Percentiles rank a stretch among this genome's conserved stretches.
Conservation (phyloP, 179 eudicot genomes). For the Silene coronaria region DNA sequence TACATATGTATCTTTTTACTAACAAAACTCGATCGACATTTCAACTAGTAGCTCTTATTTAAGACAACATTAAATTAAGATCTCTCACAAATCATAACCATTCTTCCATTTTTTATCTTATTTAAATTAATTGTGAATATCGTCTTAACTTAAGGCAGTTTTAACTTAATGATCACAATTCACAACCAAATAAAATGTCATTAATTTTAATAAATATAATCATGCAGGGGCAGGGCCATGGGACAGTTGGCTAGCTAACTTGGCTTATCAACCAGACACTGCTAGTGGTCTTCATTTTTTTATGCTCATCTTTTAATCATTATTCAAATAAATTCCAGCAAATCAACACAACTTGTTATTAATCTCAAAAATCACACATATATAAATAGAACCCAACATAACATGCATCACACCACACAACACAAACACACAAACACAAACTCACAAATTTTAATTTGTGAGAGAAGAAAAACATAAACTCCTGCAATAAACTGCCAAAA, state of each 20-base stretch:
- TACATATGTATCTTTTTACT: no score
- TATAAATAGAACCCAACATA: slow-evolving; percentile 4
- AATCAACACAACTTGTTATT: slow-evolving; percentile 15
- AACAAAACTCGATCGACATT: no score
- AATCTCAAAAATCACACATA: neutral
- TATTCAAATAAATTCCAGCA: neutral
- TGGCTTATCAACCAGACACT: neutral
- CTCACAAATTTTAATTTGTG: neutral
- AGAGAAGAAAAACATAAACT: slow-evolving; percentile 4
- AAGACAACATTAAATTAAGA: no score
- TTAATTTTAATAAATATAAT: neutral
- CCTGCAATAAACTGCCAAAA: neutral
- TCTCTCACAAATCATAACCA: no score
- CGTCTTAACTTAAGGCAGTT: no score
- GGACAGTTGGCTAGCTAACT: slow-evolving; percentile 10
- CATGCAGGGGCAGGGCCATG: neutral
- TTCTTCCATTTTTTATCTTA: no score
- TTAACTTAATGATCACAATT: no score
- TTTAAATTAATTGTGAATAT: no score
- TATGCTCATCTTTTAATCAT: slow-evolving; percentile 1
- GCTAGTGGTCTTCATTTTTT: slow-evolving; percentile 7
- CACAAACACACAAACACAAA: neutral
- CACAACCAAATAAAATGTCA: no score
- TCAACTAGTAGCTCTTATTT: no score
- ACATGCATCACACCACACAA: neutral